A percentile compares a stretch with the other conserved stretches of the same genome.
These are phyloP conservation scores for Saturnispora halmiae DNA, from an alignment of 805 yeast genomes.

Conservation along the genomic window DNA sequence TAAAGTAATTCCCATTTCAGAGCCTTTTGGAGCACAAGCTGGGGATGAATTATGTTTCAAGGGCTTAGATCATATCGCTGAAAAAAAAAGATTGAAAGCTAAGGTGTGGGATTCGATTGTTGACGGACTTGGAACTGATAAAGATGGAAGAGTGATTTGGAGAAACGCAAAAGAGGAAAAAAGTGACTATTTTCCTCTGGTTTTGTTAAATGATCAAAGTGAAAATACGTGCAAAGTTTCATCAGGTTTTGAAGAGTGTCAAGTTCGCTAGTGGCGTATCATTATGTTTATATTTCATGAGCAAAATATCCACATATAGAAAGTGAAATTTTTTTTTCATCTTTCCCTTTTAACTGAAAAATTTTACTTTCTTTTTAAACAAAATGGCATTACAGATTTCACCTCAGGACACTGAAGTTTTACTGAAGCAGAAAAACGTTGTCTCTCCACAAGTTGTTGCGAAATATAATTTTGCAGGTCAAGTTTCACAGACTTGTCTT, in stretches of 20 bases:
- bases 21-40: constrained; percentile 31
- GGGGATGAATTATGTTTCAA: constrained; percentile 37
- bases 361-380: neutral
- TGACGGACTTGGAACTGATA: constrained; percentile 26
- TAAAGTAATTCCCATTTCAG: constrained; percentile 38
- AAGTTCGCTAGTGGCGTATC: neutral
- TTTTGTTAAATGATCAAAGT: neutral
- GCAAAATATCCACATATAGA: neutral
- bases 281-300: no score
- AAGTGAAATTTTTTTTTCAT: constrained; percentile 2
- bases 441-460: constrained; percentile 54
- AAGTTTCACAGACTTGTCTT: constrained; percentile 76
- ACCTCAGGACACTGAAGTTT: constrained; percentile 62
- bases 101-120: constrained; percentile 30
- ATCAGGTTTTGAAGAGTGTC: neutral
- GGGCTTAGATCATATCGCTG: constrained; percentile 14
- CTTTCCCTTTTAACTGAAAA: constrained; percentile 3
- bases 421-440: constrained; percentile 64
- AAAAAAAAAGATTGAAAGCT: constrained; percentile 11
- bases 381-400: constrained; percentile 68
- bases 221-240: neutral
- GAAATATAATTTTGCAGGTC: constrained; percentile 85
- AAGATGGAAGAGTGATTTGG: constrained; percentile 26
- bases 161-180: constrained; percentile 4
- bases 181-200: neutral